Base-by-base conservation (phyloP, 2,329 filamentous ascomycete genomes). In the Ascochyta rabiei region DNA sequence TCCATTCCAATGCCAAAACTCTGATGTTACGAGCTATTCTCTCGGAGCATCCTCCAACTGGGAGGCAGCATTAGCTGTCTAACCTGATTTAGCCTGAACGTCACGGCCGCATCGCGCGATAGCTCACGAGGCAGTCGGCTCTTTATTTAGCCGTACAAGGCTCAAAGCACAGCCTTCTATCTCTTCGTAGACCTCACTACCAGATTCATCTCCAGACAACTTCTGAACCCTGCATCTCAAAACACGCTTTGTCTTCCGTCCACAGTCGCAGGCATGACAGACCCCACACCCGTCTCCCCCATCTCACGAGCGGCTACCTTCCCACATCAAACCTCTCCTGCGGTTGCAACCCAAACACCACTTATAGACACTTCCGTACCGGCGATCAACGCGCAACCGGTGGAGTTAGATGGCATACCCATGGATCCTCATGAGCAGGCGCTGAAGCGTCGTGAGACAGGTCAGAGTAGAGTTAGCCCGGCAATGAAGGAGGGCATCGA, bases 371-470 rank as follows among this genome's bases (percentile, higher is more conserved):
- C 74, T 1, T 66, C 64, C 5, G 71, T 73, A 2, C 75, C 74
- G 0, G 67, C 77, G 4, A 76, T 80, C 60, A 80, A 81, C 57
- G 60, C 65, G 10, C 67, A 70, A 39, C 78, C 79, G 0, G 72
- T 79, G 5, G 79, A 81, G 62, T 60, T 81, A 5, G 79, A 81
- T 47, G 72, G 73, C 28, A 53, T 60, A 3, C 59, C 67, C 1
- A 59, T 64, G 10, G 67, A 54, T 28, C 53, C 62, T 2, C 66
- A 67, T 21, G 68, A 70, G 40, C 67, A 68, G 35, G 68, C 70
- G 40, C 18, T 62, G n/a, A 59, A 57, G 44, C 54, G 65, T 50
- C 49, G 66, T 53, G 62, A 57, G 53, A 60, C 52, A 31, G 41
- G 47, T 2, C 57, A 55, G 6, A 44, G 53, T 6, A 21, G 34